Conservation (phyloP, 495 filamentous ascomycete genomes). For the Neurospora hispaniola region DNA sequence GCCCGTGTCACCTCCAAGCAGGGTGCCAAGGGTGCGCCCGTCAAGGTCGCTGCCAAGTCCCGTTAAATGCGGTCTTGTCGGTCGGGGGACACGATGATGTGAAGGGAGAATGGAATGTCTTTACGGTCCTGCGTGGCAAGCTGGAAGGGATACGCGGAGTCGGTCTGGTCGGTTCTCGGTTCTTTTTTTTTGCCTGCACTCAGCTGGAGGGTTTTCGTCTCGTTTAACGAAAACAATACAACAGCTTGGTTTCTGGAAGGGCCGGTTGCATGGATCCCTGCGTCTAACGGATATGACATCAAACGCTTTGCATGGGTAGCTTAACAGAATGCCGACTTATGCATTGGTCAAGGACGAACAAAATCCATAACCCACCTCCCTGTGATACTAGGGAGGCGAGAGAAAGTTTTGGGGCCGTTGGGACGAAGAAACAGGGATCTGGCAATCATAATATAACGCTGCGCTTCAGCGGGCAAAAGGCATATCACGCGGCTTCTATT, state of each 20-base stretch:
- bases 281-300: slow-evolving; percentile 12
- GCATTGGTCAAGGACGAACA: slow-evolving; percentile 14
- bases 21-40: slow-evolving; percentile 81
- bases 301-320: slow-evolving; percentile 25
- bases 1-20: slow-evolving; percentile 86
- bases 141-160: slow-evolving; percentile 24
- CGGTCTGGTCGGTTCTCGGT: slow-evolving; percentile 26
- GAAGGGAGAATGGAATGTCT: slow-evolving; percentile 15
- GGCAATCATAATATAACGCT: not conserved
- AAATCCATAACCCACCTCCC: not conserved
- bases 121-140: slow-evolving; percentile 15
- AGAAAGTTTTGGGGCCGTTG: not conserved
- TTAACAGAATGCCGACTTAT: slow-evolving; percentile 24
- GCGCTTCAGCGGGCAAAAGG: not conserved
- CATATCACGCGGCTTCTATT: not conserved
- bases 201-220: slow-evolving; percentile 19
- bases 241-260: slow-evolving; percentile 18
- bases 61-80: slow-evolving; percentile 51
- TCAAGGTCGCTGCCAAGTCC: slow-evolving; percentile 76
- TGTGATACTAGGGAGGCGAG: not conserved
- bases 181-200: slow-evolving; percentile 19
- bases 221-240: slow-evolving; percentile 14
- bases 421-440: not conserved
- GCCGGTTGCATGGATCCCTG: slow-evolving; percentile 24
- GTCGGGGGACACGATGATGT: slow-evolving; percentile 8